Conservation (phyloP, 148 eudicot genomes). For the Drosera capensis region DNA sequence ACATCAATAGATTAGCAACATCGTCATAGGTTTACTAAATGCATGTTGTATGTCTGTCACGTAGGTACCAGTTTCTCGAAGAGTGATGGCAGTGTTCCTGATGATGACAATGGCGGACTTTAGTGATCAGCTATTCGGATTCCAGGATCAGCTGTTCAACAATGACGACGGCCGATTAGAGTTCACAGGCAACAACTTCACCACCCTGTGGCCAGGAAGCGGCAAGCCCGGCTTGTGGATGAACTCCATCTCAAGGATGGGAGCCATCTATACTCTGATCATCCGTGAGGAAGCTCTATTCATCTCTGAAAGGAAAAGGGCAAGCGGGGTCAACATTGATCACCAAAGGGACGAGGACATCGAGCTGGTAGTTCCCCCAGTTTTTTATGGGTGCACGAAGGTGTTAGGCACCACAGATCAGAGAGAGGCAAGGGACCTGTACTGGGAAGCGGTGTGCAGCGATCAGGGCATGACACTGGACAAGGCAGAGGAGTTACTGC, state of each 20-base stretch:
- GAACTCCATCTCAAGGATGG: conserved; percentile 72
- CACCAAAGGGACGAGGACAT: conserved; percentile 33
- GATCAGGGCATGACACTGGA: conserved; percentile 19
- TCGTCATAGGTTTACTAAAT: no score
- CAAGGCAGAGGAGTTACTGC: conserved; percentile 36
- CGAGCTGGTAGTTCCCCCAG: conserved; percentile 69
- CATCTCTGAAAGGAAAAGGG: conserved; percentile 18
- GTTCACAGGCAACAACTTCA: conserved; percentile 36
- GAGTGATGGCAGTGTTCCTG: conserved; percentile 53
- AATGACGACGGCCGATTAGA: conserved; percentile 47
- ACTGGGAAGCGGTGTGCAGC: conserved; percentile 74
- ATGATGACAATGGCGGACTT: conserved; percentile 92
- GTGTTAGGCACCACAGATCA: conserved; percentile 46
- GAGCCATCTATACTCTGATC: conserved; percentile 44
- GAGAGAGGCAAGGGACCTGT: conserved; percentile 53
- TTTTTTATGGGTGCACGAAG: conserved; percentile 48
- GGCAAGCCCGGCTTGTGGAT: conserved; percentile 95
- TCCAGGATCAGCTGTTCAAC: conserved; percentile 62
- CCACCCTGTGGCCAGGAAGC: conserved; percentile 72
- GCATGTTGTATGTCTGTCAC: no score
- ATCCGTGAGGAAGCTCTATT: conserved; percentile 57
- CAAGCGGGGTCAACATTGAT: conserved; percentile 1
- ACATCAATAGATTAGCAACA: no score
- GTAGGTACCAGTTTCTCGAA: conserved; percentile 46
- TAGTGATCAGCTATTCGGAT: conserved; percentile 72